Conservation (phyloP, 2,329 filamentous ascomycete genomes). For the Arthrobotrys sinensis region DNA sequence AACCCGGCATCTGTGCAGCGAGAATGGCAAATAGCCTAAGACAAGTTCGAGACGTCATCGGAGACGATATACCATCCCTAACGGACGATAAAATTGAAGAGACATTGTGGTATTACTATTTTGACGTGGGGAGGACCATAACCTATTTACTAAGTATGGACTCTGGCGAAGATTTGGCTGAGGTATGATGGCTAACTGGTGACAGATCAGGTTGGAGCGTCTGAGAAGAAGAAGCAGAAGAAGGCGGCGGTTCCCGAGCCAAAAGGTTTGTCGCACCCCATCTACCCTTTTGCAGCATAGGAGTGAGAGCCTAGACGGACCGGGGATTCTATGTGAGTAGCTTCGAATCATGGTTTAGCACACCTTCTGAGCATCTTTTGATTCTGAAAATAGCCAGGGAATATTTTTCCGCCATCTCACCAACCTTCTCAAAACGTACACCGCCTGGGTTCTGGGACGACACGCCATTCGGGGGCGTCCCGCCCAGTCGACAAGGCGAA, state of each 20-base stretch:
- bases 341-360: constrained; percentile 32
- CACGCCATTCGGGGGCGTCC: constrained; percentile 86
- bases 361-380: constrained; percentile 60
- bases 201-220: constrained; percentile 39
- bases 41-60: constrained; percentile 67
- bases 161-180: neutral
- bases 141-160: constrained; percentile 80
- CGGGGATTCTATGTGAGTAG: constrained; percentile 56
- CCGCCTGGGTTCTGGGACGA: constrained; percentile 79
- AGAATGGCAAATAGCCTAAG: constrained; percentile 65
- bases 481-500: constrained; percentile 75
- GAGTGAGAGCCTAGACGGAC: constrained; percentile 14
- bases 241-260: constrained; percentile 33
- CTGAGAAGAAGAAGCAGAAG: constrained; percentile 62
- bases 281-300: constrained; percentile 1
- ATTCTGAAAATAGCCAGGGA: constrained; percentile 58
- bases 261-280: constrained; percentile 52
- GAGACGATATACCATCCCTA: constrained; percentile 71
- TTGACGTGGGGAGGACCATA: constrained; percentile 88
- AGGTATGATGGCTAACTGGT: neutral
- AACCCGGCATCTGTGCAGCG: constrained; percentile 34
- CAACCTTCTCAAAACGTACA: constrained; percentile 50
- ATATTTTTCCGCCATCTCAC: constrained; percentile 60
- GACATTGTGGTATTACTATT: constrained; percentile 95
- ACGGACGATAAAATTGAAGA: constrained; percentile 85